Percentiles rank a stretch among this genome's conserved stretches.
Conservation (phyloP, 176 grass and related monocot species). For the Phragmites australis region DNA sequence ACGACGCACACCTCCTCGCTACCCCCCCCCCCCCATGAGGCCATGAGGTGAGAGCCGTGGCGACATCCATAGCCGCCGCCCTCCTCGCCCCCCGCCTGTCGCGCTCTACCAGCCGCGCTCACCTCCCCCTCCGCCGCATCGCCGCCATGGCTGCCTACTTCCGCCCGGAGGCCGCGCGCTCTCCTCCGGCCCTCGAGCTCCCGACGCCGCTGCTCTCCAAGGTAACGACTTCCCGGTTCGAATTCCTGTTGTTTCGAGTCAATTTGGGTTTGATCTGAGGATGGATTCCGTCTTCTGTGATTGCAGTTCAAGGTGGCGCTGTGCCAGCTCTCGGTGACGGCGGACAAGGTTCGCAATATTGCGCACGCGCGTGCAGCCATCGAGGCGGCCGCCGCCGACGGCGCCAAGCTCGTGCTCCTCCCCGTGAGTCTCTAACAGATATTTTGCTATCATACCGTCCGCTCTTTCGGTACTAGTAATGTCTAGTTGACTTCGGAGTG, state of each 20-base stretch:
- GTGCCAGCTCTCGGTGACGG: slow-evolving; percentile 82
- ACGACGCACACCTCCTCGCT: slow-evolving; percentile 24
- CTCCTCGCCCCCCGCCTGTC: slow-evolving; percentile 33
- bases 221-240: slow-evolving; percentile 17
- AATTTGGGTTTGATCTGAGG: neutral
- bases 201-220: slow-evolving; percentile 62
- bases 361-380: slow-evolving; percentile 72
- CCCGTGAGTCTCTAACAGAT: slow-evolving; percentile 46
- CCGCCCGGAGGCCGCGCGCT: slow-evolving; percentile 58
- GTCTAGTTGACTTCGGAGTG: neutral
- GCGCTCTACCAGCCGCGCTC: neutral
- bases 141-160: slow-evolving; percentile 55
- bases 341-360: slow-evolving; percentile 88
- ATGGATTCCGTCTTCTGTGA: slow-evolving; percentile 1
- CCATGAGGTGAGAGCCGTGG: slow-evolving; percentile 32
- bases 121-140: slow-evolving; percentile 22
- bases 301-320: slow-evolving; percentile 89
- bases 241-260: neutral
- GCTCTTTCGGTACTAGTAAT: neutral
- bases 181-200: slow-evolving; percentile 50
- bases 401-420: slow-evolving; percentile 90
- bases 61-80: slow-evolving; percentile 41
- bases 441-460: neutral
- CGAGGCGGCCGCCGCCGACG: slow-evolving; percentile 63
- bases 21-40: neutral